Base-by-base conservation (phyloP, 306 rosid species). In the Clitoria ternatea region DNA sequence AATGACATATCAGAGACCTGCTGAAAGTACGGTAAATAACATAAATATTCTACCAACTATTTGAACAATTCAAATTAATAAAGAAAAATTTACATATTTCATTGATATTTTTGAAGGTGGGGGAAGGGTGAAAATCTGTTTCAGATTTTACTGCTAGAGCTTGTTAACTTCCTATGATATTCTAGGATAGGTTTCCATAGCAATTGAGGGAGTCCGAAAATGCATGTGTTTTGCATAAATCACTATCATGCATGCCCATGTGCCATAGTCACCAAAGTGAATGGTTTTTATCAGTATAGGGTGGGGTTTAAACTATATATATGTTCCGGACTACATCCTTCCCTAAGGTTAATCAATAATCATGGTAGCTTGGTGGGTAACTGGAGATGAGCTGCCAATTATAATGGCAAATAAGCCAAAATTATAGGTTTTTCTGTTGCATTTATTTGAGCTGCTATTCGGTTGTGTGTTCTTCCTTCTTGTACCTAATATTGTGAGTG, bases 381-480 rank as follows among this genome's bases (percentile, higher is more conserved):
- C n/a, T 32, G 27, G 29, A 65, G 23, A 37, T 62, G 57, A 62
- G 20, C 64, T 35, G 36, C 9, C 23, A 55, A 47, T 56, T 67
- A 57, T 30, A 54, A 32, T 75, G 67, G 69, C 54, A 66, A 45
- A 45, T 66, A 36, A 73, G n/a, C 72, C 40, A 35, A 61, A 69
- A 36, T 37, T 35, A 23, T 33, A 45, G 39, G 32, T 18, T 70
- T 63, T 40, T 72, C 55, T 35, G 57, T 66, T 56, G 56, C 69
- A 65, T 74, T 62, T 69, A 80, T 54, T 73, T 23, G 35, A 53
- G 53, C 27, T 62, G 13, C 20, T 3, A 75, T 52, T 75, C 4
- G 24, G 72, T 47, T 54, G 43, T 26, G 27, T 12, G 14, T 3
- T 33, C 62, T 61, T 62, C 30, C 56, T 47, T 56, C 5, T 40